phyloP scores from a whole-genome alignment of 306 rosid species.

The Argentina anserina region DNA sequence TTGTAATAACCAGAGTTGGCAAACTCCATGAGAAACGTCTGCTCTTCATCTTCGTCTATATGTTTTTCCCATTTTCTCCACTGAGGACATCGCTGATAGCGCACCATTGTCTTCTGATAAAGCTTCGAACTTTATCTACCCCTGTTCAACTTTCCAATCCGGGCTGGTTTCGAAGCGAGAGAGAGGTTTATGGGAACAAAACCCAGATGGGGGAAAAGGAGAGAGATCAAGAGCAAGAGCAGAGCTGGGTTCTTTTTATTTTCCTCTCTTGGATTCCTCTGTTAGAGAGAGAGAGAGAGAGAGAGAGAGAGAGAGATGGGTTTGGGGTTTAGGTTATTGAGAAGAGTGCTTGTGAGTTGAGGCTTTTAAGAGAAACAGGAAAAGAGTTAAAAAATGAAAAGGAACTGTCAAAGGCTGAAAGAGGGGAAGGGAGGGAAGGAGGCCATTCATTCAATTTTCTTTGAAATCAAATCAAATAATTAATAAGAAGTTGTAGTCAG shows the following conservation, averaged over 20 bases:
- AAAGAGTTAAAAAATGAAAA: background rate
- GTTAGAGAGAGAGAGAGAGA: background rate
- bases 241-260: background rate
- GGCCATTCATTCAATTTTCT: background rate
- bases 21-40: conserved; percentile 36
- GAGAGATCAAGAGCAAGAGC: background rate
- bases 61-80: conserved; percentile 14
- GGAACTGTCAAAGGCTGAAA: background rate
- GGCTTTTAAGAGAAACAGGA: background rate
- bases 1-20: conserved; percentile 34
- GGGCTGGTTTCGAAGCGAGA: background rate
- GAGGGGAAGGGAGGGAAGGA: background rate
- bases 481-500: background rate
- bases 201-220: conserved; percentile 7
- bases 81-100: conserved; percentile 13
- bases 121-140: background rate
- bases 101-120: conserved; percentile 9
- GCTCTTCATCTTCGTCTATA: conserved; percentile 39
- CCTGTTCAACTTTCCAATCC: conserved; percentile 7
- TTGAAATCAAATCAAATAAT: background rate
- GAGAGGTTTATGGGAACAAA: background rate
- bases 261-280: background rate
- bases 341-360: background rate
- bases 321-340: background rate
- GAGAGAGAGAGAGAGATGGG: background rate